Evolutionary conservation across 768 basidiomycete species (phyloP).

Genomic region (Bullera alba): DNA sequence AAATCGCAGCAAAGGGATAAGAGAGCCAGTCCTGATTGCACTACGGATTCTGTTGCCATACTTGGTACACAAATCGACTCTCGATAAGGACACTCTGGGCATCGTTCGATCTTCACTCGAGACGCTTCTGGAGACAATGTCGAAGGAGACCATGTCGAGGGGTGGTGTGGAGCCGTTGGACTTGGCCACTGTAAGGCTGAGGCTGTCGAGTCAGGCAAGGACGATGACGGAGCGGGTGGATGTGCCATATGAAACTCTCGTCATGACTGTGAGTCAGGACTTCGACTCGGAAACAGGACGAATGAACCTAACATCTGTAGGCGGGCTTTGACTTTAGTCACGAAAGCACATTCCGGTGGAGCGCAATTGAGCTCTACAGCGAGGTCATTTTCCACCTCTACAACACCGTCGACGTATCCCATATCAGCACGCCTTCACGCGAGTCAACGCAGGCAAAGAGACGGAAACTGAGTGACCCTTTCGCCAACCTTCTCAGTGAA

Average conservation of each 20-base stretch:
- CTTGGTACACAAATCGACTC: constrained; percentile 47
- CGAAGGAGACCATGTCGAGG: constrained; percentile 59
- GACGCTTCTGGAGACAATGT: constrained; percentile 54
- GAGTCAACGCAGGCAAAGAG: constrained; percentile 20
- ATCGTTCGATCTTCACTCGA: constrained; percentile 1
- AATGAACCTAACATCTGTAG: constrained; percentile 28
- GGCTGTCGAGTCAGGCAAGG: too few species aligned
- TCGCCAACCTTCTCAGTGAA: constrained; percentile 10
- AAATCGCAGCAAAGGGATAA: constrained; percentile 66
- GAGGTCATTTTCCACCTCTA: neutral
- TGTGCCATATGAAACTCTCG: constrained; percentile 6
- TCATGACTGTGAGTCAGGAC: constrained; percentile 2
- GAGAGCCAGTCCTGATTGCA: constrained; percentile 71
- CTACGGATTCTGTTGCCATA: constrained; percentile 68
- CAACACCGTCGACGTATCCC: neutral
- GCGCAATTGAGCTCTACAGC: constrained; percentile 38
- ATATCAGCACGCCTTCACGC: neutral
- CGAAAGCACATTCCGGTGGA: constrained; percentile 44
- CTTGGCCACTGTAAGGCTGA: constrained; percentile 60
- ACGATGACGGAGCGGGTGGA: neutral
- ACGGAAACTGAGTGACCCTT: constrained; percentile 21
- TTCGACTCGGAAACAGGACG: neutral
- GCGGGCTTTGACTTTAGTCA: constrained; percentile 65
- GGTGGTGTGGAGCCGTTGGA: constrained; percentile 63
- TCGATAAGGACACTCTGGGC: neutral